Evolutionary conservation across 352 stramenopile species (phyloP), one percentile per base, ranked within the genome.

Genomic region (Phytophthora hybrid): DNA sequence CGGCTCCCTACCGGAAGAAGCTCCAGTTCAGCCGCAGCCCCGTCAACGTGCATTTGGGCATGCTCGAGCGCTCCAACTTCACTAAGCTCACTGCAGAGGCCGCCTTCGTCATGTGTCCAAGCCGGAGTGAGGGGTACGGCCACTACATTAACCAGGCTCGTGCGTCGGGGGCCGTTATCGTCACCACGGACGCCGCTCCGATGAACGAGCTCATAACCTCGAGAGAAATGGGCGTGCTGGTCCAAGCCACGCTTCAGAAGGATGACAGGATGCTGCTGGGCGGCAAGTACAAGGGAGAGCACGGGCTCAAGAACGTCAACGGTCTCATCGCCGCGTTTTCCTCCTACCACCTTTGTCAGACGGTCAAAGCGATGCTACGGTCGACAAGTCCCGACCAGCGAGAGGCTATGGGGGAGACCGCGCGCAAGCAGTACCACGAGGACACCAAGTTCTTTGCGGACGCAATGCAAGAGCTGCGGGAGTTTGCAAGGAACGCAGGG

Each of bases 121-220:
- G 85, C 55, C 37, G 70, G 11, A 83, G 80, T 72, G 85, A 92
- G 73, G 85, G 85, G n/a, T 92, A 88, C 59, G 84, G 83, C 37
- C 83, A 91, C 71, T 91, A 91, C 70, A 89, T 91, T 58, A 91
- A 91, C 71, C 83, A 91, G 46, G 83, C 80, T 32, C 74, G 81
- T 0, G 83, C 83, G 5, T 73, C 80, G 4, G 76, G 82, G 18
- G 80, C 69, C 1, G 57, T 89, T 8, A 73, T 91, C 21, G 41
- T 91, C 37, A 81, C 83, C 1, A 82, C 83, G 1, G 64, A 91
- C 58, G 65, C 72, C 21, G 63, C 78, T 14, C 84, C 84, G n/a
- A 89, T 91, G 82, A 91, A 89, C 58, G 83, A 91, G 59, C 63
- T 91, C 23, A 63, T 90, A 21, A 73, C 73, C n/a, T 73, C 71